These are phyloP conservation scores for Aspergillus aculeatinus DNA, from an alignment of 2,329 filamentous ascomycete species.

Conservation along the genomic window DNA sequence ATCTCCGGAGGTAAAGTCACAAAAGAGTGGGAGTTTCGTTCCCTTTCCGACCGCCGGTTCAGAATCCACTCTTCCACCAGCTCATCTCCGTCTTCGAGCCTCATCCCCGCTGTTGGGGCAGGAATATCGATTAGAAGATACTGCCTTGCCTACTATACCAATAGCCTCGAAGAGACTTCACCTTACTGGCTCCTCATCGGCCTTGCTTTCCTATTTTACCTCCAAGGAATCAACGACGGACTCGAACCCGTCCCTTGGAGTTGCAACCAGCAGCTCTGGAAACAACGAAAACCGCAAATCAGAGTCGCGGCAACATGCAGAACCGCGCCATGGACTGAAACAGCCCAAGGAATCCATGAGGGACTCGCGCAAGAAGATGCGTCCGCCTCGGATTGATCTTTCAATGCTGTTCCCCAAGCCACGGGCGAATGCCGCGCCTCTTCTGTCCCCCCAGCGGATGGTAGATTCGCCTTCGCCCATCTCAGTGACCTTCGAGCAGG, in stretches of 20 bases:
- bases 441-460: conserved; percentile 45
- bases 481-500: conserved; percentile 35
- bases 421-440: conserved; percentile 29
- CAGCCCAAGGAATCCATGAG: conserved; percentile 27
- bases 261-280: conserved; percentile 8
- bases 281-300: conserved; percentile 7
- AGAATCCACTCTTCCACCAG: conserved; percentile 23
- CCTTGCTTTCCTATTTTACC: conserved; percentile 50
- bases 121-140: conserved; percentile 31
- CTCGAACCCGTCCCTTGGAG: conserved; percentile 28
- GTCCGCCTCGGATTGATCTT: conserved; percentile 43
- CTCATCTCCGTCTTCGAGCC: conserved; percentile 41
- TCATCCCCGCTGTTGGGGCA: conserved; percentile 49
- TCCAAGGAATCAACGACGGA: conserved; percentile 41
- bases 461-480: conserved; percentile 42
- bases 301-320: conserved; percentile 18
- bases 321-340: conserved; percentile 24
- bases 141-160: conserved; percentile 31
- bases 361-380: conserved; percentile 40
- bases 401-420: conserved; percentile 46
- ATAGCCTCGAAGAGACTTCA: conserved; percentile 37
- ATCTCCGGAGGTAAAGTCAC: conserved; percentile 39
- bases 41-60: conserved; percentile 26
- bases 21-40: conserved; percentile 24
- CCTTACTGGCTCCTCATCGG: conserved; percentile 46